Evolutionary conservation across 1,139 yeast genomes (phyloP).

Genomic region (Scheffersomyces segobiensis): DNA sequence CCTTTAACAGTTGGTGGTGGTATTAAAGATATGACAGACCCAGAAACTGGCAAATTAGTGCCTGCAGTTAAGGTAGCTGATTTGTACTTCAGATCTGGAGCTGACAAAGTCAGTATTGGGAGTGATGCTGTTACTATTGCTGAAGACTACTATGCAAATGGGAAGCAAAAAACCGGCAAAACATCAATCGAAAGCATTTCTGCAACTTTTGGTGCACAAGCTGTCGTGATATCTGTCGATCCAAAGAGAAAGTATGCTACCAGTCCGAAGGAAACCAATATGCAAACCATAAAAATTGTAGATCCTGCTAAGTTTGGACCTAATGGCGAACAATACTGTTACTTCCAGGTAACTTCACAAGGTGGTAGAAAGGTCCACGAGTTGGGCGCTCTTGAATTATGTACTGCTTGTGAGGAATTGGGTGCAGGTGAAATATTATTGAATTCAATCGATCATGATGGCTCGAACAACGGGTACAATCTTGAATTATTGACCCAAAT

Average conservation of each 20-base stretch:
- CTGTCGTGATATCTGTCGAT: conserved; percentile 95
- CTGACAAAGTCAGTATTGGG: conserved; percentile 96
- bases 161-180: conserved; percentile 60
- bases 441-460: conserved; percentile 95
- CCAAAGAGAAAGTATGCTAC: conserved; percentile 81
- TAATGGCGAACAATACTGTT: conserved; percentile 80
- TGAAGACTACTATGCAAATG: conserved; percentile 67
- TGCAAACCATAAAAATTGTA: conserved; percentile 49
- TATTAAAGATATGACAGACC: conserved; percentile 84
- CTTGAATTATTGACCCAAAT: conserved; percentile 78
- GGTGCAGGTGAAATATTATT: conserved; percentile 97
- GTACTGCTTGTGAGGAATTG: conserved; percentile 81
- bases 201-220: conserved; percentile 89
- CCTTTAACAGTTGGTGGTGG: conserved; percentile 99
- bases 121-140: conserved; percentile 96
- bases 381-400: conserved; percentile 87
- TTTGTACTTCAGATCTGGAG: conserved; percentile 90
- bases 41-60: conserved; percentile 64
- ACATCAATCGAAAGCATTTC: conserved; percentile 93
- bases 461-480: conserved; percentile 90
- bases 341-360: conserved; percentile 93
- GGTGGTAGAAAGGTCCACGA: conserved; percentile 93
- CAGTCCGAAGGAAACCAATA: conserved; percentile 59
- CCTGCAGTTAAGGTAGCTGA: conserved; percentile 91
- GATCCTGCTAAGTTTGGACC: conserved; percentile 66